Evolutionary conservation across 371 early-diverging fungal genomes (phyloP).

Genomic region (Haplosporangium sp.): DNA sequence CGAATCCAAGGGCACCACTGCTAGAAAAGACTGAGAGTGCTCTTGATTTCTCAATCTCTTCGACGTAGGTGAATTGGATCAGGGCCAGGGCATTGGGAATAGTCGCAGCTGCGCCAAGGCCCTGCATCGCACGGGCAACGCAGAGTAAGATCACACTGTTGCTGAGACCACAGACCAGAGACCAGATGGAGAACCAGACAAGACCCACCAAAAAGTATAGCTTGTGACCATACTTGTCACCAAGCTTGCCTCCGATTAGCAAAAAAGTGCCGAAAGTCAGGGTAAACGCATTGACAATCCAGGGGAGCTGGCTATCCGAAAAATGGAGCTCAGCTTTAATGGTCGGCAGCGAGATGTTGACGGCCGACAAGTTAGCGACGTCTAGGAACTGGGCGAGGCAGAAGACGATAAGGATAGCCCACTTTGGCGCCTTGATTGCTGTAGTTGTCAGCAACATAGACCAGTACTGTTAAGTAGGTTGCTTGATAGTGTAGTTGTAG

Average conservation of each 20-base stretch:
- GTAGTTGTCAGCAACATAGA: slow-evolving; percentile 1
- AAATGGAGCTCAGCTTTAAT: slow-evolving; percentile 52
- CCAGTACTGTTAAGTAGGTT: no score
- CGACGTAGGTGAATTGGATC: slow-evolving; percentile 55
- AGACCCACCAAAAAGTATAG: slow-evolving; percentile 55
- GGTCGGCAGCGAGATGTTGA: slow-evolving; percentile 56
- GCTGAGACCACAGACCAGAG: slow-evolving; percentile 52
- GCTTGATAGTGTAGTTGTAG: no score
- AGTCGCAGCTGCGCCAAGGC: slow-evolving; percentile 61
- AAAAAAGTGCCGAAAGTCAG: slow-evolving; percentile 62
- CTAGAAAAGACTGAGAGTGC: slow-evolving; percentile 59
- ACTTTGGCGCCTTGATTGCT: slow-evolving; percentile 28
- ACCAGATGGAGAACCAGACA: slow-evolving; percentile 55
- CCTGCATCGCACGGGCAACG: slow-evolving; percentile 59
- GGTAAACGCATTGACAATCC: slow-evolving; percentile 60
- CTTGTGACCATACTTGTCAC: slow-evolving; percentile 60
- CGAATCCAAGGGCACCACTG: slow-evolving; percentile 60
- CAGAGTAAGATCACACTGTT: slow-evolving; percentile 53
- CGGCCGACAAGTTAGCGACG: slow-evolving; percentile 53
- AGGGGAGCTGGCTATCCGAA: slow-evolving; percentile 44
- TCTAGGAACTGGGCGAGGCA: slow-evolving; percentile 55
- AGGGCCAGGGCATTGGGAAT: slow-evolving; percentile 62
- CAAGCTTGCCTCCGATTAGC: slow-evolving; percentile 59
- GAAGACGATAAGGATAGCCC: slow-evolving; percentile 47
- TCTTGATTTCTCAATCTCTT: slow-evolving; percentile 53